Evolutionary conservation across 2,329 filamentous ascomycete genomes (phyloP), one percentile per base, ranked within the genome.

Genomic region (Fusarium sublunatum): DNA sequence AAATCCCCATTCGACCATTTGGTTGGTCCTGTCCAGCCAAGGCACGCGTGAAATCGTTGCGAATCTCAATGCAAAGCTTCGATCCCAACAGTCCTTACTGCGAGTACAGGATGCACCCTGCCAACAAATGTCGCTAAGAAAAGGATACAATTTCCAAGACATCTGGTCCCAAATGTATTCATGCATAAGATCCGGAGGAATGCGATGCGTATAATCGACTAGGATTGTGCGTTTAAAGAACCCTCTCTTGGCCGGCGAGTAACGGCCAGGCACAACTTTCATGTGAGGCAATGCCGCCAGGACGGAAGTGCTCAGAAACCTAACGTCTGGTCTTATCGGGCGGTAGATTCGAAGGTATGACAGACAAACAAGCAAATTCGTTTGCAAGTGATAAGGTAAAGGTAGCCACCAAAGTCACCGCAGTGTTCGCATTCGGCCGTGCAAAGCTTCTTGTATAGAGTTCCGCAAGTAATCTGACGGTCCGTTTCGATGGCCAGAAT

Each of bases 361-460:
- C n/a, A 50, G 25, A 10, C 53, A 55, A 12, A 11, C 38, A 44
- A 44, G 47, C 46, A 55, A 11, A 44, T 25, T 24, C 52, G 26
- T 15, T 32, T 49, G 44, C 44, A 61, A 15, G 53, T 44, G 10
- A 61, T 28, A n/a, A 61, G 48, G 19, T 53, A 53, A 7, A 61
- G 35, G 12, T 58, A 57, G 31, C 31, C 31, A 32, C 31, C 29
- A 13, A 32, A 13, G 29, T 32, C 29, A 12, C 29, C 31, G 31
- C 12, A 51, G 3, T 5, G n/a, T 28, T 40, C 39, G 26, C 53
- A 55, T 11, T 39, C 19, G 11, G 38, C 19, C 29, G 25, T 32
- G 28, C 42, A 40, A 10, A 53, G 26, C 11, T 46, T 53, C 19
- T 53, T 13, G 15, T 46, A 47, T 24, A n/a, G 13, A n/a, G 31